A percentile compares a stretch with the other conserved stretches of the same genome.
Evolutionary conservation across 768 basidiomycete species (phyloP).

Genomic region (Suillus paluster): DNA sequence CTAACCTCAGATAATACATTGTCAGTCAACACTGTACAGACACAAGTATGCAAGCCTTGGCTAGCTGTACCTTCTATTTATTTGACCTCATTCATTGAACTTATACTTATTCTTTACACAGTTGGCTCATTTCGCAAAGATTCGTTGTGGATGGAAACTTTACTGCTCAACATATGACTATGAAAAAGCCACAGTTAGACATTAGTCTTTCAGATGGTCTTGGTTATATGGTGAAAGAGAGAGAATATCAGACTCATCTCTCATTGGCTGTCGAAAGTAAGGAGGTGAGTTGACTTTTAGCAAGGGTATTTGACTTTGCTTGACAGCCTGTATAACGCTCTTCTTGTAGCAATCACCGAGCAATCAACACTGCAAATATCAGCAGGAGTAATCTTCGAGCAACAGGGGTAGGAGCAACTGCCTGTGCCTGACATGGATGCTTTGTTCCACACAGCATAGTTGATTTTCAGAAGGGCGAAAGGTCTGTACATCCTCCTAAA

Average conservation of each 20-base stretch:
- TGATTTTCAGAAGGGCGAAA: conserved; percentile 36
- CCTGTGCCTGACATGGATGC: conserved; percentile 35
- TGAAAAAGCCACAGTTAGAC: conserved; percentile 27
- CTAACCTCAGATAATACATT: too few species aligned
- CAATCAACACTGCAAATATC: conserved; percentile 17
- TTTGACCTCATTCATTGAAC: too few species aligned
- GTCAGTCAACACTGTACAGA: too few species aligned
- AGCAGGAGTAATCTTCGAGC: conserved; percentile 21
- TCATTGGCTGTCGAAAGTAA: conserved; percentile 3
- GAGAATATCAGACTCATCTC: conserved; percentile 28
- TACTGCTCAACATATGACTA: conserved; percentile 18
- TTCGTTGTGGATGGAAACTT: conserved; percentile 18
- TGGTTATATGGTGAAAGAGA: conserved; percentile 26
- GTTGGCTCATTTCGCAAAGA: not conserved
- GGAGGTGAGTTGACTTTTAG: conserved; percentile 7
- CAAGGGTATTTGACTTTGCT: too few species aligned
- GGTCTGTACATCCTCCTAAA: not conserved
- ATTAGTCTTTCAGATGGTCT: conserved; percentile 31
- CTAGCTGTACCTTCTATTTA: too few species aligned
- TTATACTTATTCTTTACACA: too few species aligned
- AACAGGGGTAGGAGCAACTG: conserved; percentile 32
- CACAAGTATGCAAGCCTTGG: too few species aligned
- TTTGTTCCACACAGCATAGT: conserved; percentile 34
- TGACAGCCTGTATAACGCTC: conserved; percentile 11
- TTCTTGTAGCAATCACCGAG: conserved; percentile 19